Evolutionary conservation across 352 stramenopile genomes (phyloP), one percentile per base, ranked within the genome.

Genomic region (Globisporangium abappressorium): DNA sequence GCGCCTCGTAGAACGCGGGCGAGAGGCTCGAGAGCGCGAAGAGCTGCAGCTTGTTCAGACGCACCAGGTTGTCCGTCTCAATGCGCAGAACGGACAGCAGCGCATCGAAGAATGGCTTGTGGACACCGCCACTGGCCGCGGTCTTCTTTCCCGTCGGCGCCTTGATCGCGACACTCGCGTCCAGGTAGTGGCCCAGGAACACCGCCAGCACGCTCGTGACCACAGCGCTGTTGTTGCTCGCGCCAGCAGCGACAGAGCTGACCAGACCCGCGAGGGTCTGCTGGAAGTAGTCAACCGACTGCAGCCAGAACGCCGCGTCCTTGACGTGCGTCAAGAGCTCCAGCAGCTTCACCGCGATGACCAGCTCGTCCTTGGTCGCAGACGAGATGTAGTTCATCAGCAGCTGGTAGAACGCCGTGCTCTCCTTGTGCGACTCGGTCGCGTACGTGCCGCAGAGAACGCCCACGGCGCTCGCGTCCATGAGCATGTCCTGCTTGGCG

Each of bases 401-500:
- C 20, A 88, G 49, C 36, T 85, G 77, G 58, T 80, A 72, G 24
- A 90, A 86, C 12, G 69, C 57, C 18, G 62, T 65, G 49, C 70
- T 80, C 6, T 80, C 76, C 7, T 53, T 59, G 26, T 67, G 67
- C 26, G 55, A 33, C 12, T 77, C 72, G 20, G 46, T 49, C 33
- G 74, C 65, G 61, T 84, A 87, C 33, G 72, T 76, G 24, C 80
- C 80, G 61, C 78, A 91, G 34, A 93, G 73, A 8, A 78, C 75
- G 41, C 71, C 34, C 2, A 93, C 70, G 5, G 87, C 86, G 56
- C 75, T 75, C 8, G 66, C 68, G 70, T 96, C 88, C 85, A 94
- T 93, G 28, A 81, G 6, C 36, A 96, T 89, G 62, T 96, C 88
- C 41, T 87, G 71, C 59, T 90, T 90, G 18, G 82, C 82, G 14